phyloP scores from a whole-genome alignment of 2,329 filamentous ascomycete species.

The Colletotrichum simmondsii region DNA sequence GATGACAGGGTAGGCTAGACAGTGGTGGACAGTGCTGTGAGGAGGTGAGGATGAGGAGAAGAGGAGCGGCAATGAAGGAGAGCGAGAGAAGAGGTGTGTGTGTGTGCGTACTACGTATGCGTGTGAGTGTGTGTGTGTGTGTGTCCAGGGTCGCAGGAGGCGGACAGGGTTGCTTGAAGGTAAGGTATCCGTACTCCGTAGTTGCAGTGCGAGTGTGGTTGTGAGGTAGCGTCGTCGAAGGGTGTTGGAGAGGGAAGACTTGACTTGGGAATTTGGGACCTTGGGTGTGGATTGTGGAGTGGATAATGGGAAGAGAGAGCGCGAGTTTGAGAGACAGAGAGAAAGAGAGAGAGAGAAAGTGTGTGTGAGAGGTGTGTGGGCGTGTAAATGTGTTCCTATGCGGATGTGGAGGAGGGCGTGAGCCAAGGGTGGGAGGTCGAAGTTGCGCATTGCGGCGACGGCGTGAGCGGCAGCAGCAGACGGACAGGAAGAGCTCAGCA shows the following conservation, averaged over 20 bases:
- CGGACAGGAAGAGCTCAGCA: neutral
- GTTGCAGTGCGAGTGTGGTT: slow-evolving; percentile 5
- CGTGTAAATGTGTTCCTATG: neutral
- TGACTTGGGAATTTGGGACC: neutral
- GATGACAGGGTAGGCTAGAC: slow-evolving; percentile 23
- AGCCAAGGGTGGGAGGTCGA: slow-evolving; percentile 32
- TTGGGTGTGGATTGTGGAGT: slow-evolving; percentile 1
- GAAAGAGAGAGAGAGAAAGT: neutral
- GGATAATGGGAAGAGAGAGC: neutral
- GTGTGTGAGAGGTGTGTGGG: slow-evolving; percentile 4
- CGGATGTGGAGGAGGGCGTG: slow-evolving; percentile 23
- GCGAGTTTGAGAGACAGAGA: neutral
- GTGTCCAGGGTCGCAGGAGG: slow-evolving; percentile 1
- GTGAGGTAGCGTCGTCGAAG: slow-evolving; percentile 17
- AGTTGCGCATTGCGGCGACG: slow-evolving; percentile 31
- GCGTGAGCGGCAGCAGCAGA: slow-evolving; percentile 27
- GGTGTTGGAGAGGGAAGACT: slow-evolving; percentile 20
- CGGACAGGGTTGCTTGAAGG: slow-evolving; percentile 11
- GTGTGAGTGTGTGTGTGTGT: neutral
- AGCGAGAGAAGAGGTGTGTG: neutral
- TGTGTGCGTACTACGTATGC: neutral
- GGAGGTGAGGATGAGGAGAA: slow-evolving; percentile 11
- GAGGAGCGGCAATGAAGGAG: neutral
- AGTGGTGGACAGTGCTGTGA: slow-evolving; percentile 18
- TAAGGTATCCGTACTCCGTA: neutral